These are phyloP conservation scores for Solanum hybrid DNA, from an alignment of 305 asterid genomes.

Conservation along the genomic window DNA sequence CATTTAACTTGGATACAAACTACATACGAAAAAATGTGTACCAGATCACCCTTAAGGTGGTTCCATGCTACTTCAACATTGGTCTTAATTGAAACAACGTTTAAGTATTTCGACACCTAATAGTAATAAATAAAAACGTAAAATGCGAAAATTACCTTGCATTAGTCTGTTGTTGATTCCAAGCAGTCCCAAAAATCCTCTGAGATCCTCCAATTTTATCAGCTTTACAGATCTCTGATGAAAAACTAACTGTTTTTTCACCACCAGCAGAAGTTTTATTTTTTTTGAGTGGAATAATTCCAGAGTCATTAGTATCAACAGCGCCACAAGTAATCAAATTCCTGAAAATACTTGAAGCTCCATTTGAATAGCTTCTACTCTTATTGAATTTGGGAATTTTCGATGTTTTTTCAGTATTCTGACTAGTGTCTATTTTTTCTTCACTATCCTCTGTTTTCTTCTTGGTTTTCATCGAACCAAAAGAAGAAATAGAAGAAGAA, in stretches of 20 bases:
- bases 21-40: too few relatives aligned
- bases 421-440: slow-evolving; percentile 10
- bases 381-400: slow-evolving; percentile 14
- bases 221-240: slow-evolving; percentile 25
- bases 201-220: slow-evolving; percentile 65
- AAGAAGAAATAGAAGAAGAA: neutral
- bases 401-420: neutral
- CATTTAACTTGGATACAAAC: neutral
- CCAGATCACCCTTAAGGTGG: neutral
- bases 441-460: slow-evolving; percentile 22
- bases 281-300: slow-evolving; percentile 19
- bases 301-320: slow-evolving; percentile 55
- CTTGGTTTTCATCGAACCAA: neutral
- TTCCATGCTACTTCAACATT: neutral
- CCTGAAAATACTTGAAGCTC: slow-evolving; percentile 36
- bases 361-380: slow-evolving; percentile 35
- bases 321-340: slow-evolving; percentile 65
- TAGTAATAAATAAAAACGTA: neutral
- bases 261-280: neutral
- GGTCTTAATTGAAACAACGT: neutral
- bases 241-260: slow-evolving; percentile 14
- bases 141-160: slow-evolving; percentile 31
- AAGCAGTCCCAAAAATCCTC: slow-evolving; percentile 46
- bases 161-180: slow-evolving; percentile 32
- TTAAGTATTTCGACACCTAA: neutral